Conservation (phyloP, 352 stramenopile species). For the Phytopythium aichiense region DNA sequence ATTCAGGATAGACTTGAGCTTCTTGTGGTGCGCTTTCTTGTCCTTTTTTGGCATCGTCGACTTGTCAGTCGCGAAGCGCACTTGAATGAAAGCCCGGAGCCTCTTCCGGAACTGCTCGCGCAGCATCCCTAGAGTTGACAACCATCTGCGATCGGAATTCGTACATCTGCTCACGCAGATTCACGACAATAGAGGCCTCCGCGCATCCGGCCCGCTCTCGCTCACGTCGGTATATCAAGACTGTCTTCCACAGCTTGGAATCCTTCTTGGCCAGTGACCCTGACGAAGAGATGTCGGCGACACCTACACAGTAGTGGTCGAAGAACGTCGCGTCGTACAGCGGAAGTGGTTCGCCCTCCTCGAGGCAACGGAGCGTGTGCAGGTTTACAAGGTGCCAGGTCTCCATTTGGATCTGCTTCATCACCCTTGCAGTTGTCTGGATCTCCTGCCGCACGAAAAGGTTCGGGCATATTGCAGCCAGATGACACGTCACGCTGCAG, state of each 20-base stretch:
- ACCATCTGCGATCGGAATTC: too few relatives aligned
- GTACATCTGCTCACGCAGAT: too few relatives aligned
- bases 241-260: constrained; percentile 9
- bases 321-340: constrained; percentile 13
- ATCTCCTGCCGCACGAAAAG: neutral
- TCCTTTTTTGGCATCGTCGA: neutral
- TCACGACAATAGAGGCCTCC: constrained; percentile 1
- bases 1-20: constrained; percentile 7
- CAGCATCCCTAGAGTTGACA: neutral
- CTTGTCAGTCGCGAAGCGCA: neutral
- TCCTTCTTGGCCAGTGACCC: constrained; percentile 5
- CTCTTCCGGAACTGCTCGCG: constrained; percentile 6
- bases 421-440: neutral
- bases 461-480: neutral
- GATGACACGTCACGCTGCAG: too few relatives aligned
- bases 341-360: neutral
- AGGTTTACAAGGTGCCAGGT: too few relatives aligned
- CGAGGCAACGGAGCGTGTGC: neutral
- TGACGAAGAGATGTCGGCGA: neutral
- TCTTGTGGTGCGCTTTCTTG: neutral
- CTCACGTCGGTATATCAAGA: constrained; percentile 9
- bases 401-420: neutral
- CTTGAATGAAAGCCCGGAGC: neutral
- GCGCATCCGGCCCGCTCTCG: neutral
- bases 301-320: constrained; percentile 9